Percentiles rank a stretch among this genome's conserved stretches.
phyloP scores from a whole-genome alignment of 2,329 filamentous ascomycete genomes.

The Cladosporium sp. region DNA sequence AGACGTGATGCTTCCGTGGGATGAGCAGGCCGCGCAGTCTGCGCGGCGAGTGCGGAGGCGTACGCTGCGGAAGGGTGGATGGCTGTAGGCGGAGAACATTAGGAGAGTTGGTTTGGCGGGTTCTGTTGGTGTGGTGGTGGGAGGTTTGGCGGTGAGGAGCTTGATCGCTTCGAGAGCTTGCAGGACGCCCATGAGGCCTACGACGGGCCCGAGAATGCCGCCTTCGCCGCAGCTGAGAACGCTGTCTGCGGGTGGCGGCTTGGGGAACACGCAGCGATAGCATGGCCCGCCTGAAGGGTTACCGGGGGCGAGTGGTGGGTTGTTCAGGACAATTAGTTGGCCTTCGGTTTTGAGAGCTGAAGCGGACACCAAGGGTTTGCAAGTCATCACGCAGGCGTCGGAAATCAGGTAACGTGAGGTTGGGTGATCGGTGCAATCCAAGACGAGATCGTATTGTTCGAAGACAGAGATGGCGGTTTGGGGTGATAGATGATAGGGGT shows the following conservation, averaged over 20 bases:
- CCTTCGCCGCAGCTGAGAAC: slow-evolving; percentile 88
- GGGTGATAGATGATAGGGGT: slow-evolving; percentile 63
- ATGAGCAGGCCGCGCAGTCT: slow-evolving; percentile 74
- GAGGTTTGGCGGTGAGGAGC: slow-evolving; percentile 54
- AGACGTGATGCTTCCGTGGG: slow-evolving; percentile 57
- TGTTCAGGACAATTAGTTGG: slow-evolving; percentile 84
- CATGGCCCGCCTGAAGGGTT: slow-evolving; percentile 67
- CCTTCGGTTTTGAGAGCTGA: slow-evolving; percentile 86
- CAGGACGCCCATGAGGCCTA: slow-evolving; percentile 87
- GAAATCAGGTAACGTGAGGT: slow-evolving; percentile 89
- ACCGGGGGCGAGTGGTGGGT: slow-evolving; percentile 62
- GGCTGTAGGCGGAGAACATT: slow-evolving; percentile 53
- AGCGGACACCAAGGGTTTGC: slow-evolving; percentile 79
- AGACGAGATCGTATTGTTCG: slow-evolving; percentile 70
- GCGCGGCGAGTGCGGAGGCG: slow-evolving; percentile 65
- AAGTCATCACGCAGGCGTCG: slow-evolving; percentile 76
- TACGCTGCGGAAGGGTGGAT: slow-evolving; percentile 66
- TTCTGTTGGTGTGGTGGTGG: slow-evolving; percentile 13
- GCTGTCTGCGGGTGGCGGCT: slow-evolving; percentile 76
- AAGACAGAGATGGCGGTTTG: slow-evolving; percentile 65
- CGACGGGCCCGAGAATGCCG: slow-evolving; percentile 86
- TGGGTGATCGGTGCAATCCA: slow-evolving; percentile 95
- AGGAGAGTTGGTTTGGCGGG: slow-evolving; percentile 39
- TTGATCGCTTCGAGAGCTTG: slow-evolving; percentile 90
- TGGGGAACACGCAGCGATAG: slow-evolving; percentile 90